Evolutionary conservation across 176 grass and related monocot species (phyloP), one percentile per base, ranked within the genome.

Genomic region (Cymbopogon citratus): DNA sequence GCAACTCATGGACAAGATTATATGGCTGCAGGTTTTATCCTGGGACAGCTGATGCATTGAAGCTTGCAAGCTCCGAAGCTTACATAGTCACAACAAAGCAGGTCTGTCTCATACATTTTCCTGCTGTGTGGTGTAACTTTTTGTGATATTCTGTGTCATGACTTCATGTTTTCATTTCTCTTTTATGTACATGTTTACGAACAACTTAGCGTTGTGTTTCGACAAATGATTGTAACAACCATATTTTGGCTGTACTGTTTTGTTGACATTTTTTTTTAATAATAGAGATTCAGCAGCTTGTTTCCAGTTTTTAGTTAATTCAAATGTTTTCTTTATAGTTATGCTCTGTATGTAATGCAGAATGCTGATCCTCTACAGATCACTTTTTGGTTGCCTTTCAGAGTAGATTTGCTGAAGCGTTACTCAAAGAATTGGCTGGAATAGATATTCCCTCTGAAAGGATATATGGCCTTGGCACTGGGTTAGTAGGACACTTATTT

Each of bases 41-140:
- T 40, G 90, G 92, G 21, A 89, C 90, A 80, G 88, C 90, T 49
- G 95, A 98, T 89, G 95, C 95, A 76, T 84, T 98, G 76, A 98
- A 87, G 89, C 90, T 98, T 92, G 89, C 95, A 81, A 92, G 86
- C 75, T 98, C 95, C 51, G 88, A 89, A 80, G 52, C 92, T 25
- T 98, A 98, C 87, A 92, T 94, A 84, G 90, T 98, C n/a, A 98
- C 95, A 57, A 98, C 95, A 78, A 98, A 98, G 73, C 92, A 98
- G 90, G 94, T 94, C 12, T 56, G 21, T 51, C 26, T 79, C 33
- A 10, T 52, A 65, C 23, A 33, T 63, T 51, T 71, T 31, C 10
- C 12, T 21, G 13, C 16, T 65, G 26, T 81, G 25, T 34, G 69
- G 7, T 19, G 63, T 78, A 48, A 26, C 33, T 41, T 40, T 79